These are phyloP conservation scores for Pycnococcus provasolii DNA, from an alignment of 139 green algal species.

Conservation along the genomic window DNA sequence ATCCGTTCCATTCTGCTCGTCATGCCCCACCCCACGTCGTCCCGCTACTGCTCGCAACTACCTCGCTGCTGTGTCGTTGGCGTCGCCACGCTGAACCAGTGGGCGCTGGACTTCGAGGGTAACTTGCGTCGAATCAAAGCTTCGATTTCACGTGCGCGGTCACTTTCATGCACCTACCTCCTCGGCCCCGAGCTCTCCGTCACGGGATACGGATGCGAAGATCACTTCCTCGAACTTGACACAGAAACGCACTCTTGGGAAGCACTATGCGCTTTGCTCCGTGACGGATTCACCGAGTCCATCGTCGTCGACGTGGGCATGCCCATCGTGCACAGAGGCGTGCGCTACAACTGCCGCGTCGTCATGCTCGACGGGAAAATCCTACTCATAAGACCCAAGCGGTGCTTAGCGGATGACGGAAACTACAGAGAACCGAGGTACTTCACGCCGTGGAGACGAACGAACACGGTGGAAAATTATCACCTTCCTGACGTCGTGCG, in stretches of 20 bases:
- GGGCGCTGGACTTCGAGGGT: conserved; percentile 91
- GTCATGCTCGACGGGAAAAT: conserved; percentile 66
- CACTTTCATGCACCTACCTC: conserved; percentile 56
- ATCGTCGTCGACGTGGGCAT: conserved; percentile 86
- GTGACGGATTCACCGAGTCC: conserved; percentile 46
- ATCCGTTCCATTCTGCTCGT: too few species aligned
- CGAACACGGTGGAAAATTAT: conserved; percentile 48
- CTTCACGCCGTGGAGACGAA: conserved; percentile 65
- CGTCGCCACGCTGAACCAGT: conserved; percentile 81
- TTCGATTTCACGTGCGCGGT: conserved; percentile 62
- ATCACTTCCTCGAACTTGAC: conserved; percentile 87
- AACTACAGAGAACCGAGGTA: conserved; percentile 82
- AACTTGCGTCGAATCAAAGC: conserved; percentile 69
- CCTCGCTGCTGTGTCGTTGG: too few species aligned
- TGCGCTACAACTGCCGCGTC: conserved; percentile 87
- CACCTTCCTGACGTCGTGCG: conserved; percentile 50
- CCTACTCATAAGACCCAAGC: conserved; percentile 86
- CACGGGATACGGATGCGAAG: conserved; percentile 94
- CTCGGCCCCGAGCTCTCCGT: conserved; percentile 93
- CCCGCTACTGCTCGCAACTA: too few species aligned
- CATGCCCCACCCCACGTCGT: too few species aligned
- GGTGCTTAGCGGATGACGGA: conserved; percentile 85
- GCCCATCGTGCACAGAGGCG: conserved; percentile 76
- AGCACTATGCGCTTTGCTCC: conserved; percentile 48
- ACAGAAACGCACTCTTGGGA: conserved; percentile 76